Evolutionary conservation across 2,329 filamentous ascomycete genomes (phyloP).

Genomic region (Colletotrichum horii): DNA sequence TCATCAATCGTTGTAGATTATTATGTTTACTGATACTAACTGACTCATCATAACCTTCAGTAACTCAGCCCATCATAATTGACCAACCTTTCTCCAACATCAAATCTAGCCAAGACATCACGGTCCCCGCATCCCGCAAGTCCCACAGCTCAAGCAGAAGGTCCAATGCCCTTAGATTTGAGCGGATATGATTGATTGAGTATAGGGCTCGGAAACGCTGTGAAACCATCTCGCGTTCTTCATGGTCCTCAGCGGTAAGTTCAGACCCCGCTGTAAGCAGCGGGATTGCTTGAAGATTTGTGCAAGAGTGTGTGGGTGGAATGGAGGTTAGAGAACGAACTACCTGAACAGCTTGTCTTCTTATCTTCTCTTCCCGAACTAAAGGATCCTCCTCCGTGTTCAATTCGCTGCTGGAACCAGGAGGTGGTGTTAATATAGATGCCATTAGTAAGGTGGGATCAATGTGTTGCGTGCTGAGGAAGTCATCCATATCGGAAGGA

Average conservation of each 20-base stretch:
- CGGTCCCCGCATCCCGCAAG: neutral
- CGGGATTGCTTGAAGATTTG: neutral
- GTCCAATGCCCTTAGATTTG: neutral
- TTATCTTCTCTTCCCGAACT: neutral
- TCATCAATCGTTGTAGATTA: no score
- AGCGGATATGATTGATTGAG: neutral
- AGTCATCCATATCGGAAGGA: neutral
- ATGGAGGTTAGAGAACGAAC: neutral
- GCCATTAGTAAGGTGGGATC: neutral
- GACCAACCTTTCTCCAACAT: neutral
- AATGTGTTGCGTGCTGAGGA: neutral
- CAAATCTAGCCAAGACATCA: neutral
- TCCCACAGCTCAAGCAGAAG: neutral
- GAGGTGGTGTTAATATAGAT: neutral
- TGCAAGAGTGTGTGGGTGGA: neutral
- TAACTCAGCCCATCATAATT: neutral
- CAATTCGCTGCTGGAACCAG: neutral
- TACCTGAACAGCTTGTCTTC: neutral
- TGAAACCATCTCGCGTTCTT: neutral
- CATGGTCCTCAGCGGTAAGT: rapidly evolving
- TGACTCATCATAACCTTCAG: no score
- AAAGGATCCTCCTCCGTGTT: neutral
- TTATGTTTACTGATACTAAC: neutral
- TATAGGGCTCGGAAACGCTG: neutral
- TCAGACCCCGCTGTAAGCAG: neutral